Conservation (phyloP, 2,329 filamentous ascomycete species). For the Sphaerulina musiva region DNA sequence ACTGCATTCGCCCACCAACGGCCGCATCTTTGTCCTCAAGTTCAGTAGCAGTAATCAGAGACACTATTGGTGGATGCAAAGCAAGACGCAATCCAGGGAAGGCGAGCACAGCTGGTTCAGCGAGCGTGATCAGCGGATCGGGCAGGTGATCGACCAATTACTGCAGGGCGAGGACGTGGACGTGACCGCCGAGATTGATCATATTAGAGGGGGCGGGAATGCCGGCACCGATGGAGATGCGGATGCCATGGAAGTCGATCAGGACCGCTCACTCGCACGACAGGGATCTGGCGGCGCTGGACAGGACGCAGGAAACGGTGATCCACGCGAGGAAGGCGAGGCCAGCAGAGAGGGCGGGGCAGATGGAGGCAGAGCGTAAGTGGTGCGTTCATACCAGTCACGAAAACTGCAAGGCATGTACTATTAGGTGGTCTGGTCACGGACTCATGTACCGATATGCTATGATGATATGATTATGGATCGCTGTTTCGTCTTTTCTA, state of each 20-base stretch:
- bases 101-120: conserved; percentile 74
- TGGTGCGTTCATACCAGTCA: conserved; percentile 35
- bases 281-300: conserved; percentile 74
- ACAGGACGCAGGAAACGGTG: conserved; percentile 79
- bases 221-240: conserved; percentile 52
- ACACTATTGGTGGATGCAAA: conserved; percentile 94
- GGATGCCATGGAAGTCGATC: conserved; percentile 58
- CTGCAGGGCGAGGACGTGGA: conserved; percentile 86
- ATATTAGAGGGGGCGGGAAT: conserved; percentile 53
- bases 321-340: conserved; percentile 84
- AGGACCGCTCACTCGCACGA: conserved; percentile 60
- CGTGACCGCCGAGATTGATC: conserved; percentile 60
- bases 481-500: conserved; percentile 3
- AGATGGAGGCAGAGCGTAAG: conserved; percentile 99
- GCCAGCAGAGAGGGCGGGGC: conserved; percentile 85
- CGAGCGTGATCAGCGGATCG: conserved; percentile 76
- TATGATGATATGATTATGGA: conserved; percentile 12
- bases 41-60: conserved; percentile 88
- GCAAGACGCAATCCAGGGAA: conserved; percentile 67
- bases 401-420: neutral
- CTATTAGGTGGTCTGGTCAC: neutral
- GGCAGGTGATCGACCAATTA: conserved; percentile 75
- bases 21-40: conserved; percentile 87
- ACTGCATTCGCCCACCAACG: conserved; percentile 63
- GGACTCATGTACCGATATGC: conserved; percentile 1